Conservation (phyloP, 257 asterid species). For the Solanum corneliomulleri region DNA sequence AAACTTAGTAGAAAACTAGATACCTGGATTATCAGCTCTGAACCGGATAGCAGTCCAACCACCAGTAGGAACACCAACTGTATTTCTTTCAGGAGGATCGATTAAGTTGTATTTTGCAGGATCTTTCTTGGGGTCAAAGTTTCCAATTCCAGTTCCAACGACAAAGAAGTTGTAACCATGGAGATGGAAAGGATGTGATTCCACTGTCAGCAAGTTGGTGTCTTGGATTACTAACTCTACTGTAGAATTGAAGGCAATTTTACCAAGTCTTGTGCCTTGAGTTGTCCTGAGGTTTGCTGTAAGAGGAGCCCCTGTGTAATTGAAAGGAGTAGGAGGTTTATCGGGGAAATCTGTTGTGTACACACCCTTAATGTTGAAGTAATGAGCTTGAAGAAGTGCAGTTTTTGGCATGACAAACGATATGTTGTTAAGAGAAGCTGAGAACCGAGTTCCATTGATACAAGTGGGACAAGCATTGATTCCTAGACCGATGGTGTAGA, state of each 20-base stretch:
- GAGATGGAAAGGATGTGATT: not conserved
- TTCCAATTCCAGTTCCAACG: constrained; percentile 24
- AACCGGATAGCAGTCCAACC: constrained; percentile 84
- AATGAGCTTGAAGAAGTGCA: constrained; percentile 2
- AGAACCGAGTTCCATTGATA: constrained; percentile 14
- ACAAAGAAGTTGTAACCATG: constrained; percentile 21
- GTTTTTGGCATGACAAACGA: constrained; percentile 26
- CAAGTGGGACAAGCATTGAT: constrained; percentile 33
- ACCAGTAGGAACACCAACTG: constrained; percentile 69
- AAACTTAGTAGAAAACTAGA: not conserved
- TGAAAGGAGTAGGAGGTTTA: constrained; percentile 6
- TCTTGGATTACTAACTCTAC: constrained; percentile 26
- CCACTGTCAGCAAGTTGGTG: constrained; percentile 14
- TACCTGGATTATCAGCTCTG: constrained; percentile 82
- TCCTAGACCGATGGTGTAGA: constrained; percentile 44
- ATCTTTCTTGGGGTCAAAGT: constrained; percentile 36
- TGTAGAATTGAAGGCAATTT: constrained; percentile 3
- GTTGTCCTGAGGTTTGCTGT: constrained; percentile 17
- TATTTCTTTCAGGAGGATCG: constrained; percentile 69
- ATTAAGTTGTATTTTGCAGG: constrained; percentile 43
- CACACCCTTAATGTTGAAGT: constrained; percentile 4
- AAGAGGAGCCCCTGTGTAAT: constrained; percentile 27
- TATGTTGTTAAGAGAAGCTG: constrained; percentile 28
- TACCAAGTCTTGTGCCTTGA: constrained; percentile 7
- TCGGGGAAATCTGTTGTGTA: constrained; percentile 25